Conservation (phyloP, 106 monocot species). For the Dendrobium chrysotoxum region DNA sequence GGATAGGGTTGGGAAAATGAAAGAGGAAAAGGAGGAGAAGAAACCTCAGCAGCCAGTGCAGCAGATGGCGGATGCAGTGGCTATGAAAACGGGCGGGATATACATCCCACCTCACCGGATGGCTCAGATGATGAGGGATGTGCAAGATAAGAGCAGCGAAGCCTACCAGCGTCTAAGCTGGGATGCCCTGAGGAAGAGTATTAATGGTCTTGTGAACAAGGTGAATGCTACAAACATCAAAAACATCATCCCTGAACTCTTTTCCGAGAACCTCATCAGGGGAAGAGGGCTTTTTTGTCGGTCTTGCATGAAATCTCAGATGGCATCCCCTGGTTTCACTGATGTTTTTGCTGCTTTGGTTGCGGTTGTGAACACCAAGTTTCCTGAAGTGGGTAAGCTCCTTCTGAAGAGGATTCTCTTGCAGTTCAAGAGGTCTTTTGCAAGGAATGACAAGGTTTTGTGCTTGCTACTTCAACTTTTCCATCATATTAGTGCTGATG, state of each 20-base stretch:
- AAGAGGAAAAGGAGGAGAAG: constrained; percentile 12
- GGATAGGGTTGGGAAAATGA: constrained; percentile 15
- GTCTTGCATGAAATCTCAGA: constrained; percentile 94
- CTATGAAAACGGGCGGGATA: constrained; percentile 68
- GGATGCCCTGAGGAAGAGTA: constrained; percentile 88
- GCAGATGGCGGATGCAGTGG: constrained; percentile 24
- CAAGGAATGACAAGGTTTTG: constrained; percentile 78
- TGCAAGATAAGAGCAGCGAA: constrained; percentile 74
- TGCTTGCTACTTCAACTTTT: neutral
- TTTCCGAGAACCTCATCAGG: constrained; percentile 82
- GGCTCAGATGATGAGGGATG: constrained; percentile 89
- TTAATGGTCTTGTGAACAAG: constrained; percentile 94
- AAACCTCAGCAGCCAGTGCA: constrained; percentile 16
- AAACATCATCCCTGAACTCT: constrained; percentile 91
- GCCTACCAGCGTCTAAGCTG: constrained; percentile 84
- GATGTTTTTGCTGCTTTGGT: constrained; percentile 91
- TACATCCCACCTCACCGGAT: constrained; percentile 77
- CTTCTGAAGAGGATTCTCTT: constrained; percentile 73
- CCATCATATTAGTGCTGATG: neutral
- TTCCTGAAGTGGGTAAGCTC: constrained; percentile 75
- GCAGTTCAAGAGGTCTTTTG: constrained; percentile 88
- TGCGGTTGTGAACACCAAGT: constrained; percentile 94
- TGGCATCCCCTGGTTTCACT: constrained; percentile 92
- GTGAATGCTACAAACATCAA: constrained; percentile 96
- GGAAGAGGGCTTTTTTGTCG: constrained; percentile 86